phyloP scores from a whole-genome alignment of 2,329 filamentous ascomycete genomes.

The Myriosclerotinia curreyana region DNA sequence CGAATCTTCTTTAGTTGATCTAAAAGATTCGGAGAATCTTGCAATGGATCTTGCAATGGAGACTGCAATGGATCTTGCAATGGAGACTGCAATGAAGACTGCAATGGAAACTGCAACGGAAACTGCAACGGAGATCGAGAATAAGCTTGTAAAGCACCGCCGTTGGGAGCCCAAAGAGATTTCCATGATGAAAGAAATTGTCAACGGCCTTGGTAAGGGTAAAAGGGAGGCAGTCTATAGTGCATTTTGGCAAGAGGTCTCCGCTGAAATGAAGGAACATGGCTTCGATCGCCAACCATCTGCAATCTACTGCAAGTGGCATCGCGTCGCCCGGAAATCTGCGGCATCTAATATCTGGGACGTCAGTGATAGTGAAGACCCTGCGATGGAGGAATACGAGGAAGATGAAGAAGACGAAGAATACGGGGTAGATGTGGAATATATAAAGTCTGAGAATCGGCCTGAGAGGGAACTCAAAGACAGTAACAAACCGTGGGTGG shows the following conservation, averaged over 20 bases:
- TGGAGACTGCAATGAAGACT: no score
- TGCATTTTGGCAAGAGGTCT: not conserved
- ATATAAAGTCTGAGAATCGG: not conserved
- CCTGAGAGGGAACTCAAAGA: not conserved
- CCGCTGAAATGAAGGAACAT: not conserved
- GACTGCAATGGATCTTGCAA: not conserved
- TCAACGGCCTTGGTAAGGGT: not conserved
- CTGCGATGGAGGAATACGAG: not conserved
- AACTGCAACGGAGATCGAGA: not conserved
- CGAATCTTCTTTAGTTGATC: not conserved
- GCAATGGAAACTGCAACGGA: not conserved
- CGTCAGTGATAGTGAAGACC: not conserved
- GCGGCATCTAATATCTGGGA: not conserved
- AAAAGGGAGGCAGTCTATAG: no score
- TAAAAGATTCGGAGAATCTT: not conserved
- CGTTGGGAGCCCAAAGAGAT: not conserved
- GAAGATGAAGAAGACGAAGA: not conserved
- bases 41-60: not conserved
- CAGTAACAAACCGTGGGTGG: not conserved
- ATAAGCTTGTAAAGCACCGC: not conserved
- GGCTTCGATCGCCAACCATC: constrained; percentile 6
- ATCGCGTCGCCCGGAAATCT: not conserved
- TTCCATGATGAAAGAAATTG: not conserved
- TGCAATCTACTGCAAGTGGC: not conserved
- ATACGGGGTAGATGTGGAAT: not conserved